Conservation (phyloP, 257 asterid species). For the Buddleja alternifolia region DNA sequence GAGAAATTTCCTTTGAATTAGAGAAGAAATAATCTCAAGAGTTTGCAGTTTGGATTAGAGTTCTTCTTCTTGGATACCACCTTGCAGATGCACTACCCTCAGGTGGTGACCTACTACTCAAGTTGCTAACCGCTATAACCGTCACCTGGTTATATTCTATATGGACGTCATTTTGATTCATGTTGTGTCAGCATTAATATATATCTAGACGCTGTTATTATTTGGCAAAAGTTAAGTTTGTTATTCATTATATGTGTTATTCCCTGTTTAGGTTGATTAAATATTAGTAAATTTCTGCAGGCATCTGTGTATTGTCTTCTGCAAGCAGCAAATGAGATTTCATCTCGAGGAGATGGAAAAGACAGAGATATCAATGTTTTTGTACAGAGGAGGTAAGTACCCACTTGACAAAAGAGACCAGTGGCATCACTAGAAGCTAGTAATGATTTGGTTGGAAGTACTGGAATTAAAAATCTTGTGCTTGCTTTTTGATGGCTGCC, state of each 20-base stretch:
- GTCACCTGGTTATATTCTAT: neutral
- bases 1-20: neutral
- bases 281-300: conserved; percentile 48
- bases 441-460: no score
- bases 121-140: neutral
- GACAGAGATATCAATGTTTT: conserved; percentile 79
- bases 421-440: no score
- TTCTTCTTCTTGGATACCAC: neutral
- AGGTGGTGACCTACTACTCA: neutral
- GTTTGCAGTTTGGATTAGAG: neutral
- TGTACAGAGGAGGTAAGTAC: conserved; percentile 76
- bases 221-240: conserved; percentile 14
- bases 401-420: no score
- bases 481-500: no score
- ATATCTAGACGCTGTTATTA: neutral
- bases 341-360: conserved; percentile 94
- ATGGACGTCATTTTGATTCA: neutral
- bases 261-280: conserved; percentile 32
- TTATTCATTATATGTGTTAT: conserved; percentile 15
- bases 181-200: neutral
- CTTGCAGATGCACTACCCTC: neutral
- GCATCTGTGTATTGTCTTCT: conserved; percentile 89
- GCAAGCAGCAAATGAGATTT: conserved; percentile 83
- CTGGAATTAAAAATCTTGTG: no score
- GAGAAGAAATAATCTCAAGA: neutral